phyloP scores from a whole-genome alignment of 2,329 filamentous ascomycete species.

The Purpureocillium lavendulum region DNA sequence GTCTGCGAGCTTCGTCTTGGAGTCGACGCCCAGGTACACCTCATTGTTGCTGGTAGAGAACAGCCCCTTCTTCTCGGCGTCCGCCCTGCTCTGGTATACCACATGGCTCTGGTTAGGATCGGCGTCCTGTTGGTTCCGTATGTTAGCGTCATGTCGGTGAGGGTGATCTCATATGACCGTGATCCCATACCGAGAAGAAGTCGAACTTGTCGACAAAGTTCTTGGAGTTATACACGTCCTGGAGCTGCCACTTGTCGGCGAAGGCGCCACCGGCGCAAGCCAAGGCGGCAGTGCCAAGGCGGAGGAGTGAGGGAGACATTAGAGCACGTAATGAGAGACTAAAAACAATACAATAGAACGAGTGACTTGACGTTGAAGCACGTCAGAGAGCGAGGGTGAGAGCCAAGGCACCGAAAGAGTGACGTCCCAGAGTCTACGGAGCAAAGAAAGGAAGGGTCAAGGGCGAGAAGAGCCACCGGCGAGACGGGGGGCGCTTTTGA shows the following conservation, averaged over 20 bases:
- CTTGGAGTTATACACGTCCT: constrained; percentile 28
- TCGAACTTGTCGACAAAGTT: constrained; percentile 42
- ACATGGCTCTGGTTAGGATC: constrained; percentile 63
- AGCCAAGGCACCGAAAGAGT: too few species aligned
- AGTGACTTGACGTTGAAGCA: constrained; percentile 34
- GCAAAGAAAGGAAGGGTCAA: constrained; percentile 9
- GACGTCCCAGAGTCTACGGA: constrained; percentile 7
- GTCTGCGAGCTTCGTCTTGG: constrained; percentile 12
- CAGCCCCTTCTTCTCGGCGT: constrained; percentile 26
- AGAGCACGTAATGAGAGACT: constrained; percentile 14
- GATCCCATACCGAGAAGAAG: constrained; percentile 28
- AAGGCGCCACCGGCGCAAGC: constrained; percentile 23
- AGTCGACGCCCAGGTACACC: constrained; percentile 32
- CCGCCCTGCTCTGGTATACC: constrained; percentile 32
- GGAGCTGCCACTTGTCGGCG: constrained; percentile 26
- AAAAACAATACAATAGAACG: constrained; percentile 17
- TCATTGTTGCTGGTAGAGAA: constrained; percentile 20
- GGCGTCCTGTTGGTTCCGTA: constrained; percentile 12
- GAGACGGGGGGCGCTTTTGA: constrained; percentile 1
- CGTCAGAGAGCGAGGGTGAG: constrained; percentile 30
- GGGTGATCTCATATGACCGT: background rate
- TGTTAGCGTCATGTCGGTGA: constrained; percentile 5
- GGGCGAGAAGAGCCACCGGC: constrained; percentile 3
- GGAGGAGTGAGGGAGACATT: constrained; percentile 33
- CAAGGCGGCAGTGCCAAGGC: constrained; percentile 28